phyloP scores from a whole-genome alignment of 768 basidiomycete genomes.

The Glaciozyma antarctica region DNA sequence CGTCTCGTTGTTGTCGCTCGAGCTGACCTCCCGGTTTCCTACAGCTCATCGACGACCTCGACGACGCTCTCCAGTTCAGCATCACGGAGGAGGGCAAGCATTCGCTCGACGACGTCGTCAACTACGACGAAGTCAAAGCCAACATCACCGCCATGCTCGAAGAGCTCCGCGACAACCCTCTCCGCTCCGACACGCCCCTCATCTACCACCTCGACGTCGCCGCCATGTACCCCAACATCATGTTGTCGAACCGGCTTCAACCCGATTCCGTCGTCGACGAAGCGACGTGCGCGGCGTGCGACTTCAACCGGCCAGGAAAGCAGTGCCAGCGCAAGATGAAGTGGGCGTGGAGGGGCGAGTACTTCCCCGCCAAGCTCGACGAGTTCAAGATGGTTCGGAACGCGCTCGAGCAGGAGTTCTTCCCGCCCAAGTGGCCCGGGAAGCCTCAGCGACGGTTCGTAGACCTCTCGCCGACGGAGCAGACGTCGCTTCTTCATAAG shows the following conservation, averaged over 20 bases:
- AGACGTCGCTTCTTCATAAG: conserved; percentile 86
- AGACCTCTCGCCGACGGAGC: conserved; percentile 74
- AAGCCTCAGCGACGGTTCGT: conserved; percentile 67
- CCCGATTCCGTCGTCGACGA: conserved; percentile 97
- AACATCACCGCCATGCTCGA: conserved; percentile 71
- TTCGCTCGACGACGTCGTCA: conserved; percentile 71
- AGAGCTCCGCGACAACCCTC: conserved; percentile 79
- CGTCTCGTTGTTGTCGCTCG: background rate
- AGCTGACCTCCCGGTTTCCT: background rate
- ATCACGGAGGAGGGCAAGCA: conserved; percentile 70
- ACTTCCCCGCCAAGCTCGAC: conserved; percentile 91
- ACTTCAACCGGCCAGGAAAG: conserved; percentile 94
- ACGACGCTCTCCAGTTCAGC: conserved; percentile 80
- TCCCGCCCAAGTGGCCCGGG: conserved; percentile 69
- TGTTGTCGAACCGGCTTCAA: conserved; percentile 97
- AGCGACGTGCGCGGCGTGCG: conserved; percentile 92
- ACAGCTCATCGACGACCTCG: conserved; percentile 87
- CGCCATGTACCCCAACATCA: conserved; percentile 99
- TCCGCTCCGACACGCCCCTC: conserved; percentile 78
- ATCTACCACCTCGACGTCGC: conserved; percentile 99
- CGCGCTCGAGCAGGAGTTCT: conserved; percentile 85
- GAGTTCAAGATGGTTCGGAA: conserved; percentile 99
- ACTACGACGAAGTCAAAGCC: conserved; percentile 84
- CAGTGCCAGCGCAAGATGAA: conserved; percentile 83
- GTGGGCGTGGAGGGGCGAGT: conserved; percentile 99